Conservation (phyloP, 768 basidiomycete species). For the Podaxis sp. region DNA sequence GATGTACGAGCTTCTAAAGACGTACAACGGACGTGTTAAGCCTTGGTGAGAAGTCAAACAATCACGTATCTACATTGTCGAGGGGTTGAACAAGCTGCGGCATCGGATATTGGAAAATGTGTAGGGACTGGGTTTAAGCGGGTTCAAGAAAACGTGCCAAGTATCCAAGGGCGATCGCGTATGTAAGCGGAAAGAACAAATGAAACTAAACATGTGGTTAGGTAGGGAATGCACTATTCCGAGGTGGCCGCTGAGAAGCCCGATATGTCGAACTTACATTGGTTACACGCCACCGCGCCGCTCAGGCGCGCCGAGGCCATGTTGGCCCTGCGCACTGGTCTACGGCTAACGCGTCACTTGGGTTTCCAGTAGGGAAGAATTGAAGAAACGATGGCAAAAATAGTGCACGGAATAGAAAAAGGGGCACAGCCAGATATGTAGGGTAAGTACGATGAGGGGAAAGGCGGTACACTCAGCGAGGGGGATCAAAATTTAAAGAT, state of each 20-base stretch:
- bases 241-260: not conserved
- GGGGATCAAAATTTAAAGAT: not conserved
- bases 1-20: not conserved
- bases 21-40: not conserved
- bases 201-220: too few relatives aligned
- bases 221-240: not conserved
- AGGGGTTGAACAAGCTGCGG: not conserved
- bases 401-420: not conserved
- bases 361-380: too few relatives aligned
- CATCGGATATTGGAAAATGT: not conserved
- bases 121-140: not conserved
- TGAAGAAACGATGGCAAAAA: not conserved
- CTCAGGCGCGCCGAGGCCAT: not conserved
- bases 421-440: conserved; percentile 2
- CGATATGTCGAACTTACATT: too few relatives aligned
- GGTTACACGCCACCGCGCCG: not conserved
- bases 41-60: not conserved
- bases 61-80: not conserved
- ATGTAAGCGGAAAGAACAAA: not conserved
- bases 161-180: not conserved
- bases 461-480: not conserved
- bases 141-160: not conserved
- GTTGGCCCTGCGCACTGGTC: not conserved
- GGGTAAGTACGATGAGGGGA: not conserved
- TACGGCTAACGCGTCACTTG: not conserved